phyloP scores from a whole-genome alignment of 2,329 filamentous ascomycete species.

The Dendryphion nanum region DNA sequence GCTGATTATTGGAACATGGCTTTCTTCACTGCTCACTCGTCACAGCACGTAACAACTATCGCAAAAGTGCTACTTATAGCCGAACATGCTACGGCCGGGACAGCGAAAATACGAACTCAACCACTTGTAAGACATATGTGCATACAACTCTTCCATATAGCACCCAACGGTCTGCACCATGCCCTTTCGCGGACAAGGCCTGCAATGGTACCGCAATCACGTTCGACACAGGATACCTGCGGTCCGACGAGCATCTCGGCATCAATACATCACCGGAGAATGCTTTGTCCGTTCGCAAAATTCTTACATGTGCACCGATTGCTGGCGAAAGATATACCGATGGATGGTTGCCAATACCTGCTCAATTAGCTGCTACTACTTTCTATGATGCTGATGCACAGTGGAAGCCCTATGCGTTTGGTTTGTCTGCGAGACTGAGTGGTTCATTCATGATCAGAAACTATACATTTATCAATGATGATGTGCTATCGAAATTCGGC shows the following conservation, averaged over 20 bases:
- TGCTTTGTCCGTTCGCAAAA: constrained; percentile 7
- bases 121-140: constrained; percentile 6
- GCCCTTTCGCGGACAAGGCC: constrained; percentile 11
- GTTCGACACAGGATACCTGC: constrained; percentile 8
- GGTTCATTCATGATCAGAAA: no score
- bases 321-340: constrained; percentile 7
- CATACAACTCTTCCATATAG: constrained; percentile 5
- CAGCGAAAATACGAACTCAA: constrained; percentile 4
- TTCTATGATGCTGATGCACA: no score
- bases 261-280: constrained; percentile 11
- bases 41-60: constrained; percentile 7
- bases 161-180: constrained; percentile 1
- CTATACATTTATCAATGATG: no score
- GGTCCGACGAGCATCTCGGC: constrained; percentile 9
- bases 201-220: constrained; percentile 8
- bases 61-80: constrained; percentile 7
- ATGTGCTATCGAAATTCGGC: no score
- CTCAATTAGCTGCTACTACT: no score
- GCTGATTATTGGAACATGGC: no score
- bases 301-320: constrained; percentile 9
- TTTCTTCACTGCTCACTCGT: no score
- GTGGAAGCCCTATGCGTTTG: no score
- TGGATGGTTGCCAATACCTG: constrained; percentile 3
- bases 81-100: constrained; percentile 10
- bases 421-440: no score